These are phyloP conservation scores for Teunomyces cretensis DNA, from an alignment of 805 yeast genomes.

Conservation along the genomic window DNA sequence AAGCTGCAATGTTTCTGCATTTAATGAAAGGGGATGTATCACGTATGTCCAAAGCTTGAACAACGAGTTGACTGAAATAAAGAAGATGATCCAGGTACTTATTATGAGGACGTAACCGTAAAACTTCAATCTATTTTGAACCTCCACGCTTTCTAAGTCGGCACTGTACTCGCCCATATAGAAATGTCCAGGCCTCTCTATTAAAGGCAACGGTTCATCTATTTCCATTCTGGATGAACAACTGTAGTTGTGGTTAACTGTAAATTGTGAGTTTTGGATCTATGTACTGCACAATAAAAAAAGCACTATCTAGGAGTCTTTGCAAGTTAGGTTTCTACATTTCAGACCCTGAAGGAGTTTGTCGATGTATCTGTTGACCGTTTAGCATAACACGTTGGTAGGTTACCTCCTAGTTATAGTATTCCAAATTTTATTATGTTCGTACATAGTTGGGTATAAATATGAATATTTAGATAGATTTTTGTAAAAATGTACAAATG, in stretches of 20 bases:
- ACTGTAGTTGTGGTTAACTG: too few relatives aligned
- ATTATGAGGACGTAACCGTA: constrained; percentile 32
- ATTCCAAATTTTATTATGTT: too few relatives aligned
- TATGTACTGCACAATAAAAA: neutral
- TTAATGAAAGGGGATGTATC: constrained; percentile 26
- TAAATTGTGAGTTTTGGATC: neutral
- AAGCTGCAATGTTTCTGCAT: constrained; percentile 11
- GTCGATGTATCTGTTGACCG: too few relatives aligned
- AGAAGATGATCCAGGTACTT: constrained; percentile 32
- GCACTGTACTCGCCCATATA: constrained; percentile 8
- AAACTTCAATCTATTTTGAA: constrained; percentile 7
- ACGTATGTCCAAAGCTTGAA: constrained; percentile 36
- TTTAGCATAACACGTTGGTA: too few relatives aligned
- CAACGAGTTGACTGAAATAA: constrained; percentile 34
- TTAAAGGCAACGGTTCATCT: constrained; percentile 21
- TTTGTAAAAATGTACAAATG: too few relatives aligned
- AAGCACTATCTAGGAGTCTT: too few relatives aligned
- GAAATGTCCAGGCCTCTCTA: constrained; percentile 12
- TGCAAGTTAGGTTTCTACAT: neutral
- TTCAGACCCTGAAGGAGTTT: too few relatives aligned
- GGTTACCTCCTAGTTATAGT: too few relatives aligned
- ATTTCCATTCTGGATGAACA: neutral
- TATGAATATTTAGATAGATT: too few relatives aligned
- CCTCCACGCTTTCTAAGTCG: constrained; percentile 7
- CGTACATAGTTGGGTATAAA: too few relatives aligned